Conservation (phyloP, 352 stramenopile genomes). For the Pythium rhizo-oryzae region DNA sequence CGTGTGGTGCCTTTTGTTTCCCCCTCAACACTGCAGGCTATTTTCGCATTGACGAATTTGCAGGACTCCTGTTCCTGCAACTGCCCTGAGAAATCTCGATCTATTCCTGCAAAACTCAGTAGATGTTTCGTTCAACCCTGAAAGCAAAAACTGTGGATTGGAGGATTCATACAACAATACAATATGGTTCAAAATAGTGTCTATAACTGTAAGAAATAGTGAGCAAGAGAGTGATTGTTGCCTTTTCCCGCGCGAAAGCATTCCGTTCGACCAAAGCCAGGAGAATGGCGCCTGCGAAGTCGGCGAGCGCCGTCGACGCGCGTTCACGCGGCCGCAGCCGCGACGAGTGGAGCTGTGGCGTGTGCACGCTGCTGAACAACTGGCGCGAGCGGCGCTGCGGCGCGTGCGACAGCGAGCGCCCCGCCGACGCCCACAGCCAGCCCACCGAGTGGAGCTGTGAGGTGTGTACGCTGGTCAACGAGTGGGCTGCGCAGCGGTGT, state of each 20-base stretch:
- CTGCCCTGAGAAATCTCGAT: too few species aligned
- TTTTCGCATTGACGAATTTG: too few species aligned
- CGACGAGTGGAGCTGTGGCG: slow-evolving; percentile 64
- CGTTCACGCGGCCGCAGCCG: not conserved
- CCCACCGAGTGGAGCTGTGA: slow-evolving; percentile 11
- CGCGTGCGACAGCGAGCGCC: slow-evolving; percentile 53
- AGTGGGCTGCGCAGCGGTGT: slow-evolving; percentile 15
- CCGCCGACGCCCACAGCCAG: slow-evolving; percentile 20
- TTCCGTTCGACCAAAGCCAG: not conserved
- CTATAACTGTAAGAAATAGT: too few species aligned
- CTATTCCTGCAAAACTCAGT: too few species aligned
- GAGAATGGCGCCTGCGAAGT: slow-evolving; percentile 17
- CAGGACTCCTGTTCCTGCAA: too few species aligned
- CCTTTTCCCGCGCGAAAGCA: slow-evolving; percentile 22
- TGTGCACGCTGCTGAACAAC: slow-evolving; percentile 71
- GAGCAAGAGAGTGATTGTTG: slow-evolving; percentile 29
- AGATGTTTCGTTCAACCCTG: too few species aligned
- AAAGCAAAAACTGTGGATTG: too few species aligned
- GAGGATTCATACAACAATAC: too few species aligned
- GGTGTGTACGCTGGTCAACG: slow-evolving; percentile 24
- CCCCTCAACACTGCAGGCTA: too few species aligned
- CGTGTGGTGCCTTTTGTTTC: too few species aligned
- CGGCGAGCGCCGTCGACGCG: not conserved
- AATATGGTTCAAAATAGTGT: too few species aligned
- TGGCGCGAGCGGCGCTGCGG: slow-evolving; percentile 47